Base-by-base conservation (phyloP, 2,329 filamentous ascomycete genomes). In the Sphaerulina vaccinii region DNA sequence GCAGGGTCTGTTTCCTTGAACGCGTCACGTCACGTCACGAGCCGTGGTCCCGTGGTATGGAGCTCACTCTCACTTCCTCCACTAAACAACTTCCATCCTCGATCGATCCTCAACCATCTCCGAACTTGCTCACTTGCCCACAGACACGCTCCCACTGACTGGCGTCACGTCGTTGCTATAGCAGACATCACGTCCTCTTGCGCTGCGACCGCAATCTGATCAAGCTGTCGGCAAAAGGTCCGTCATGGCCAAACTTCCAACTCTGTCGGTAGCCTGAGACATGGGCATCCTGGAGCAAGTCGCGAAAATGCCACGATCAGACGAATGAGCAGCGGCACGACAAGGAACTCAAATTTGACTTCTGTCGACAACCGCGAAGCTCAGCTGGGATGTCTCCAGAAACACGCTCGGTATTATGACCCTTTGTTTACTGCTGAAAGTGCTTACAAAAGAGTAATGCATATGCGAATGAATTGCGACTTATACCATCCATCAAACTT, bases 351-450 rank as follows among this genome's bases (percentile, higher is more conserved):
- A 40, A 39, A n/a, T 32, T 23, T 15, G 45, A 40, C 45, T 9
- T 13, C 22, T 40, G 45, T 39, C 36, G 43, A 38, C 33, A 19
- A 13, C 5, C 27, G 13, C 27, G 27, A 29, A 21, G 21, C 21
- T 38, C 21, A 8, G 35, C 33, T 37, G 16, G 33, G n/a, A 37
- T 37, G n/a, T 37, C 33, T 16, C 3, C 16, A n/a, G n/a, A 16
- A 10, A 16, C 33, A 15, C 33, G 10, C 8, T 19, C 33, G n/a
- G 10, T 15, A 5, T 15, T n/a, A 15, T n/a, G 16, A 13, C 11
- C 19, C 22, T 49, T 49, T 49, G 45, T 49, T 49, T 49, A 49
- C 45, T 32, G 13, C 22, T 48, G 45, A 8, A 16, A 15, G 21
- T 32, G 44, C 35, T 29, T 37, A 47, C 44, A 39, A 47, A 29